These are phyloP conservation scores for Gautieria morchelliformis DNA, from an alignment of 768 basidiomycete genomes.

Conservation along the genomic window DNA sequence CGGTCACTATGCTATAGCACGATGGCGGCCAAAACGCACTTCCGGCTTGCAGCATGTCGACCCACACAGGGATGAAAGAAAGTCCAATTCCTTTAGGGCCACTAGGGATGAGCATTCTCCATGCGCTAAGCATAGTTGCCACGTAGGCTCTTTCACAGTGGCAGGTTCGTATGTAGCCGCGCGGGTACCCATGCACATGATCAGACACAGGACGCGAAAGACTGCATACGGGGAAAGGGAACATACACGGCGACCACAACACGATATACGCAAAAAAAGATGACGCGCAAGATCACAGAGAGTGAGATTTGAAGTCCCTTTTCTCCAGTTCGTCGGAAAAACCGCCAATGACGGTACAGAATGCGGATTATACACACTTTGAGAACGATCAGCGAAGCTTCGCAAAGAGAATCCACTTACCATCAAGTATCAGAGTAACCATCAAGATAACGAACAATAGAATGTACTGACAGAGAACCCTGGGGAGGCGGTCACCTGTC, in stretches of 20 bases:
- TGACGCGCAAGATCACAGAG: not conserved
- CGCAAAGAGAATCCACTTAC: not conserved
- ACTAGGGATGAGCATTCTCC: too few species aligned
- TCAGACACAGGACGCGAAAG: not conserved
- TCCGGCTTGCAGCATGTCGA: not conserved
- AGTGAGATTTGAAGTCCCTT: not conserved
- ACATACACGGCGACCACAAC: not conserved
- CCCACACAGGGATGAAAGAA: not conserved
- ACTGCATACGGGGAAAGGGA: not conserved
- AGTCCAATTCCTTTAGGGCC: too few species aligned
- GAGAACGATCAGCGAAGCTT: not conserved
- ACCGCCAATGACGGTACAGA: not conserved
- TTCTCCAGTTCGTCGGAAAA: not conserved
- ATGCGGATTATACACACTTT: slow-evolving; percentile 1
- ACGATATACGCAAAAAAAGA: not conserved
- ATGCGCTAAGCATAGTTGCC: not conserved
- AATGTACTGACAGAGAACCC: not conserved
- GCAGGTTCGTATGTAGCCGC: not conserved
- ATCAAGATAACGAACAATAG: not conserved
- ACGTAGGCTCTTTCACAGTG: too few species aligned
- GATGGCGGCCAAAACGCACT: not conserved
- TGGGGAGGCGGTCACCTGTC: not conserved
- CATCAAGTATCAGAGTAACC: not conserved
- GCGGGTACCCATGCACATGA: not conserved
- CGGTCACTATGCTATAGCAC: too few species aligned